Percentiles rank a stretch among this genome's conserved stretches.
These are phyloP conservation scores for Tylopilus sp. DNA, from an alignment of 768 basidiomycete genomes.

Conservation along the genomic window DNA sequence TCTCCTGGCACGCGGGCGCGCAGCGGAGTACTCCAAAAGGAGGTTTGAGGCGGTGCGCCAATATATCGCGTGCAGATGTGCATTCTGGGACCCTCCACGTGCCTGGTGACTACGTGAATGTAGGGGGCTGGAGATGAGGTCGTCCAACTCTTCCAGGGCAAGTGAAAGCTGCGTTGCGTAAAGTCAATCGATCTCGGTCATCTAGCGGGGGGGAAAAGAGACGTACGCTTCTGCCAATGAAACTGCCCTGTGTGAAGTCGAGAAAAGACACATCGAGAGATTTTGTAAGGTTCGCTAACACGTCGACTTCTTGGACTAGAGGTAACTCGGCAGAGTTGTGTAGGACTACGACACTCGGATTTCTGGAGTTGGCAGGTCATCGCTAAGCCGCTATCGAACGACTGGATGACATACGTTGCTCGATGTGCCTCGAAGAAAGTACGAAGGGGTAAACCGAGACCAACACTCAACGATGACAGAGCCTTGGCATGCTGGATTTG, in stretches of 20 bases:
- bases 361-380: slow-evolving; percentile 4
- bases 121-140: slow-evolving; percentile 9
- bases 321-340: background rate
- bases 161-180: slow-evolving; percentile 23
- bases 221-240: slow-evolving; percentile 30
- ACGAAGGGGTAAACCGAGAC: slow-evolving; percentile 20
- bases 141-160: slow-evolving; percentile 29
- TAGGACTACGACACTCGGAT: slow-evolving; percentile 3
- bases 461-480: slow-evolving; percentile 19
- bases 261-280: slow-evolving; percentile 18
- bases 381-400: background rate
- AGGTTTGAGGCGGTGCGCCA: slow-evolving; percentile 31
- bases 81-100: slow-evolving; percentile 2
- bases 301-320: slow-evolving; percentile 2
- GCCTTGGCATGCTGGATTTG: slow-evolving; percentile 29
- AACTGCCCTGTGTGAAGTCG: slow-evolving; percentile 24
- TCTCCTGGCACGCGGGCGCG: slow-evolving; percentile 18
- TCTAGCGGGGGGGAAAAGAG: background rate
- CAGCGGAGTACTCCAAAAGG: slow-evolving; percentile 32
- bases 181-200: background rate
- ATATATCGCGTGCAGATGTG: slow-evolving; percentile 24
- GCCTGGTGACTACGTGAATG: background rate
- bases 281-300: slow-evolving; percentile 21
- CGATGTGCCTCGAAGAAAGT: slow-evolving; percentile 21
- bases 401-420: slow-evolving; percentile 12